phyloP scores from a whole-genome alignment of 192 early-diverging fungal genomes.

The Phycomyces blakesleeanus region DNA sequence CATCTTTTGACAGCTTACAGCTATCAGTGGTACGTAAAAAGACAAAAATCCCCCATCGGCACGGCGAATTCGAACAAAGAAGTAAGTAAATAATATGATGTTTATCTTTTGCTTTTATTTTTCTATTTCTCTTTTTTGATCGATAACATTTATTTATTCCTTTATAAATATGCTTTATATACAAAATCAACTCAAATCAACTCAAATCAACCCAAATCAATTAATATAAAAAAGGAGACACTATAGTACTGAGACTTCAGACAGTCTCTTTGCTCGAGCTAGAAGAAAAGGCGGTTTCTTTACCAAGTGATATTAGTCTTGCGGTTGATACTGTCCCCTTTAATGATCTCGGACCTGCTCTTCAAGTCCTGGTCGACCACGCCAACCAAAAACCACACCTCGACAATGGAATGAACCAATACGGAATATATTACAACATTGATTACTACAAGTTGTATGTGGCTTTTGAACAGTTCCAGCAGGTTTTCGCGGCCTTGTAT shows the following conservation, averaged over 20 bases:
- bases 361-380: slow-evolving; percentile 16
- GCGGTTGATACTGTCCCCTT: slow-evolving; percentile 12
- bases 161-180: no score
- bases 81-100: slow-evolving; percentile 16
- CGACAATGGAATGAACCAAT: slow-evolving; percentile 39
- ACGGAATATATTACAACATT: slow-evolving; percentile 39
- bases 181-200: no score
- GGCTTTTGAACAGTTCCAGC: slow-evolving; percentile 36
- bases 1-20: slow-evolving; percentile 11
- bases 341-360: slow-evolving; percentile 10
- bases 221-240: slow-evolving; percentile 24
- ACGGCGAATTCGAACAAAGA: slow-evolving; percentile 36
- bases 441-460: slow-evolving; percentile 33
- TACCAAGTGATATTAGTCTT: slow-evolving; percentile 1
- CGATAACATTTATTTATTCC: no score
- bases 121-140: no score
- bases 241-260: slow-evolving; percentile 18
- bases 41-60: slow-evolving; percentile 34
- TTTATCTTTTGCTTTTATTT: neutral
- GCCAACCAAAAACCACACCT: slow-evolving; percentile 36
- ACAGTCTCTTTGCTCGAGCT: slow-evolving; percentile 16
- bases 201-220: no score
- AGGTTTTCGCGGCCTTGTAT: slow-evolving; percentile 23
- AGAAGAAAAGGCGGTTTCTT: slow-evolving; percentile 13
- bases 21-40: slow-evolving; percentile 17